Base-by-base conservation (phyloP, 2,329 filamentous ascomycete species). In the Aureobasidium sp. region DNA sequence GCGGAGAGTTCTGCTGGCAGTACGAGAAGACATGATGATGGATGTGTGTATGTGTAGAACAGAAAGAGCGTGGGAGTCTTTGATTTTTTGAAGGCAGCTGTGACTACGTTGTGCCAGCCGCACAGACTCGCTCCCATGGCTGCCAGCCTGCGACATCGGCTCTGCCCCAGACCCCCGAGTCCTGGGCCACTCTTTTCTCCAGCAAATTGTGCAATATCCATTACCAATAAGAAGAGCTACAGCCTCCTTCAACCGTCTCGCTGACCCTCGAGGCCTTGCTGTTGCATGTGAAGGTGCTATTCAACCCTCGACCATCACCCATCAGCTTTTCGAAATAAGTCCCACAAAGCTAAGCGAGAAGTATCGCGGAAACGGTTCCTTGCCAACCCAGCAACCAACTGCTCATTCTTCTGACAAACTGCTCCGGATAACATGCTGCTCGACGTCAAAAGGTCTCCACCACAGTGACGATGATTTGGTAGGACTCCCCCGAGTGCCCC, bases 11-110 rank as follows among this genome's bases (percentile, higher is more conserved):
- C 82, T 79, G 74, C 77, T 77, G 83, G 81, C 91, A 82, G 79
- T 85, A 79, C 88, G 83, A 72, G 89, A 89, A 76, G 89, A 88
- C 89, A 93, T 92, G 80, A 76, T 69, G 65, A 48, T 68, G 65
- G 15, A 15, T 61, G 53, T 54, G 53, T 49, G 53, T 16, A 62
- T 64, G 47, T 29, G 57, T 45, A 44, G 48, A 41, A 50, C 54
- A 45, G 42, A 58, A 48, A 30, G 42, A 37, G 42, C 3, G 34
- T 30, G 54, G 54, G 54, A 58, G 54, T 47, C 21, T 41, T 37
- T 57, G 53, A 58, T 48, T 58, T 58, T 58, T 58, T 58, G 25
- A 34, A 58, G 42, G 41, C 42, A 30, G 54, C 54, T 58, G 54
- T 48, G 54, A 57, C 54, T 58, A 58, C 54, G 32, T 58, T 29